These are phyloP conservation scores for Coemansia sp. DNA, from an alignment of 192 early-diverging fungal genomes.

Conservation along the genomic window DNA sequence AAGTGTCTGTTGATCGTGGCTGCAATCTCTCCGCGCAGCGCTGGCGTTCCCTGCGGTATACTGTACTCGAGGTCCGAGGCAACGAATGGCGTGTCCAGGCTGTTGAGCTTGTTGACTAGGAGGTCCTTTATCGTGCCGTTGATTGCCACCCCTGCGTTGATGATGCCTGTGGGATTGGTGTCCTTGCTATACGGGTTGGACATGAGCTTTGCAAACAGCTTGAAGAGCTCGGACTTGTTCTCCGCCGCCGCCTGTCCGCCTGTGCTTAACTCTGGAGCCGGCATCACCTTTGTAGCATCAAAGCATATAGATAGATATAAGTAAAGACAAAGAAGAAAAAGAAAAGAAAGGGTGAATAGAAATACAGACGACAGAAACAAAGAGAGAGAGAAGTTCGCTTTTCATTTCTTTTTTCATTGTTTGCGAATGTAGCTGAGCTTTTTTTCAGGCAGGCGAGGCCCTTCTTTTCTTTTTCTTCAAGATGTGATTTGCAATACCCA, in stretches of 20 bases:
- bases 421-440: no score
- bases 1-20: slow-evolving; percentile 68
- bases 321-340: slow-evolving; percentile 4
- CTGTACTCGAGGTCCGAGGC: slow-evolving; percentile 49
- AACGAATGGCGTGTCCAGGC: slow-evolving; percentile 19
- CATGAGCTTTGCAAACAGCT: slow-evolving; percentile 19
- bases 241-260: slow-evolving; percentile 23
- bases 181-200: slow-evolving; percentile 45
- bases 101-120: slow-evolving; percentile 57
- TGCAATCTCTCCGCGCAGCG: slow-evolving; percentile 63
- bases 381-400: no score
- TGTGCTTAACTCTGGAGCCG: slow-evolving; percentile 29
- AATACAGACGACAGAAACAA: neutral
- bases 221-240: slow-evolving; percentile 32
- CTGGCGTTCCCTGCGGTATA: slow-evolving; percentile 56
- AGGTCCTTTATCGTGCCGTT: slow-evolving; percentile 65
- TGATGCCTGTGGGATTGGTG: slow-evolving; percentile 67
- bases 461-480: no score
- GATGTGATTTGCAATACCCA: no score
- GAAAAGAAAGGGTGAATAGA: slow-evolving; percentile 1
- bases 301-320: neutral
- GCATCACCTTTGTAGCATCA: slow-evolving; percentile 14
- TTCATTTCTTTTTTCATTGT: no score
- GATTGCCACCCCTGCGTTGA: slow-evolving; percentile 81
- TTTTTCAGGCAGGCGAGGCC: no score